These are phyloP conservation scores for Croton setiger DNA, from an alignment of 441 rosid species.

Conservation along the genomic window DNA sequence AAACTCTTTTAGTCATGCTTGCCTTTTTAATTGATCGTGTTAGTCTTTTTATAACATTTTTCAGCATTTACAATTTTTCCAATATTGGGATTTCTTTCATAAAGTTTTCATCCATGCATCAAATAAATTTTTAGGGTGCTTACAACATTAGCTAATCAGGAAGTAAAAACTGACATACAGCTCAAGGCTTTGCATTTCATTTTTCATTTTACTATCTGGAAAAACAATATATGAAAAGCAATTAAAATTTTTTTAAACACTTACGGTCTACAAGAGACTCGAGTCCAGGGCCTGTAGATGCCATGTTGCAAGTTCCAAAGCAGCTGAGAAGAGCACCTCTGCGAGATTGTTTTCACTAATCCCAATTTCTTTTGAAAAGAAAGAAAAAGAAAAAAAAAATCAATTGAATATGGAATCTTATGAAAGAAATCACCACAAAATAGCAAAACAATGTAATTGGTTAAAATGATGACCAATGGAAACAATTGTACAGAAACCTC, in stretches of 20 bases:
- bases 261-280: conserved; percentile 84
- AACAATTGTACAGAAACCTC: too few relatives aligned
- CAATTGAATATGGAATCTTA: too few relatives aligned
- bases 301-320: conserved; percentile 35
- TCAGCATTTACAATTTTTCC: too few relatives aligned
- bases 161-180: neutral
- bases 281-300: conserved; percentile 65
- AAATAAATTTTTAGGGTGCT: neutral
- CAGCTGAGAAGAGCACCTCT: neutral
- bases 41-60: neutral
- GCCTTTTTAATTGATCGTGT: neutral
- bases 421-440: too few relatives aligned
- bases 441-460: too few relatives aligned
- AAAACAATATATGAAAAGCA: neutral
- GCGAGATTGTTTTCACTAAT: conserved; percentile 1
- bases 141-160: neutral
- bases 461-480: too few relatives aligned
- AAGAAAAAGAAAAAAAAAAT: neutral
- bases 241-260: conserved; percentile 10
- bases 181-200: neutral
- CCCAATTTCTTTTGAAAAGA: neutral
- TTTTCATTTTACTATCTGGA: conserved; percentile 6
- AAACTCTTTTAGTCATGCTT: neutral
- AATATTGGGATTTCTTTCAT: too few relatives aligned
- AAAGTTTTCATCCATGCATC: neutral